A percentile compares a stretch with the other conserved stretches of the same genome.
phyloP scores from a whole-genome alignment of 768 basidiomycete genomes.

The Tricholoma flavovirens region DNA sequence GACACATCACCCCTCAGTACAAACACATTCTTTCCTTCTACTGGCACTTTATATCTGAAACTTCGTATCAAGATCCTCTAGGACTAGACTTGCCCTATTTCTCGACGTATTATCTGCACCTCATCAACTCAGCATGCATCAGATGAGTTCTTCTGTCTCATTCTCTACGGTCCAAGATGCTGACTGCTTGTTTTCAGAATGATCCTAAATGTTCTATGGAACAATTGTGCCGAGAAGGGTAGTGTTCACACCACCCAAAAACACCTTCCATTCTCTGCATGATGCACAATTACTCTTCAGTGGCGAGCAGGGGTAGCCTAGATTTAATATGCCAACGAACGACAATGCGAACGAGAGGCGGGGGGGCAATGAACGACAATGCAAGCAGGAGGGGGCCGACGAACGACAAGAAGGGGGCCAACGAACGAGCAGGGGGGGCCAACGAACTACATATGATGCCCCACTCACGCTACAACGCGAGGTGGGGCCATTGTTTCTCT shows the following conservation, averaged over 20 bases:
- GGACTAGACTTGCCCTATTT: background rate
- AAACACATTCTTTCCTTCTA: background rate
- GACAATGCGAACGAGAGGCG: too few species aligned
- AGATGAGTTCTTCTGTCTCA: background rate
- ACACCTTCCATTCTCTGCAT: background rate
- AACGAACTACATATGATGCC: too few species aligned
- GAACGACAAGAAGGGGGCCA: too few species aligned
- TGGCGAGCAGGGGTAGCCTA: background rate
- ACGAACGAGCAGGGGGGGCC: too few species aligned
- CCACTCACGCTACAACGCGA: too few species aligned
- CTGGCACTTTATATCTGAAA: background rate
- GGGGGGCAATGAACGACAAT: too few species aligned
- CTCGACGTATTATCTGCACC: background rate
- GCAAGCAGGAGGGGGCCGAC: too few species aligned
- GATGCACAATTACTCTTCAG: background rate
- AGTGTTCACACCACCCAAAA: background rate
- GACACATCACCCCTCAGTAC: background rate
- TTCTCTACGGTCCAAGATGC: background rate
- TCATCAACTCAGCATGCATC: background rate
- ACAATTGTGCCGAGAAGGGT: background rate
- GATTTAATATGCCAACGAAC: background rate
- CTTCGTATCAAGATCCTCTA: background rate
- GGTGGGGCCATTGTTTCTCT: too few species aligned
- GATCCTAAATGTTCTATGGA: background rate
- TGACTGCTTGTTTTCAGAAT: background rate